Evolutionary conservation across 2,329 filamentous ascomycete species (phyloP).

Genomic region (Colletotrichum higginsianum): DNA sequence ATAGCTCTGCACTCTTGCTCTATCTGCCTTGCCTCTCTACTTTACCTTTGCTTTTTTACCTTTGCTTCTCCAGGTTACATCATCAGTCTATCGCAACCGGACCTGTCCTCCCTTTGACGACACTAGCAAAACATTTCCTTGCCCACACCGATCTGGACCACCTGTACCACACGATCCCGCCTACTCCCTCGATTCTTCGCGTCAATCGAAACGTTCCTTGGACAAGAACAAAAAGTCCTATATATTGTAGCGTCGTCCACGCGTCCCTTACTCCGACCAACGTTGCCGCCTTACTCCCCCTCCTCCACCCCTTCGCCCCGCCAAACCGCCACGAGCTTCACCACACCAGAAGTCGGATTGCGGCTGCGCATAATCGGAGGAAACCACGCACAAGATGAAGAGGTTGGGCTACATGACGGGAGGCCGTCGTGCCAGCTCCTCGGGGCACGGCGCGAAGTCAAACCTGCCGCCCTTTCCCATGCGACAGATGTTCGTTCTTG

Average conservation of each 20-base stretch:
- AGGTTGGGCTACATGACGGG: slow-evolving; percentile 41
- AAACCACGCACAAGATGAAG: slow-evolving; percentile 35
- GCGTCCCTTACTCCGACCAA: background rate
- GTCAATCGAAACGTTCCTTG: background rate
- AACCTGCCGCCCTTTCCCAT: slow-evolving; percentile 53
- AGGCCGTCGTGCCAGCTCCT: slow-evolving; percentile 31
- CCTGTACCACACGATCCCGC: slow-evolving; percentile 15
- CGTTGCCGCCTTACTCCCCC: background rate
- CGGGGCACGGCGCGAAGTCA: slow-evolving; percentile 22
- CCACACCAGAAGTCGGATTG: background rate
- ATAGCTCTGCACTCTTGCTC: slow-evolving; percentile 32
- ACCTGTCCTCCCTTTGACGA: slow-evolving; percentile 35
- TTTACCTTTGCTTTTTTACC: slow-evolving; percentile 42
- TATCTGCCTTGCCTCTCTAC: slow-evolving; percentile 3
- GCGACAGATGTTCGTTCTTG: slow-evolving; percentile 66
- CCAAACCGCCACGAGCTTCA: background rate
- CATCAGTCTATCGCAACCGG: slow-evolving; percentile 30
- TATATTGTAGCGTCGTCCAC: slow-evolving; percentile 29
- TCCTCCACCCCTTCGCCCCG: background rate
- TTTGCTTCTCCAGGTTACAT: slow-evolving; percentile 40
- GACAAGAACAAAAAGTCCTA: slow-evolving; percentile 2
- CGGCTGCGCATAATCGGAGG: slow-evolving; percentile 18
- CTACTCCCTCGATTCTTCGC: slow-evolving; percentile 33
- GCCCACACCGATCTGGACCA: slow-evolving; percentile 35
- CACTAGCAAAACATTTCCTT: slow-evolving; percentile 36